phyloP scores from a whole-genome alignment of 1,139 yeast species.

The Yamadazyma diddensiae region DNA sequence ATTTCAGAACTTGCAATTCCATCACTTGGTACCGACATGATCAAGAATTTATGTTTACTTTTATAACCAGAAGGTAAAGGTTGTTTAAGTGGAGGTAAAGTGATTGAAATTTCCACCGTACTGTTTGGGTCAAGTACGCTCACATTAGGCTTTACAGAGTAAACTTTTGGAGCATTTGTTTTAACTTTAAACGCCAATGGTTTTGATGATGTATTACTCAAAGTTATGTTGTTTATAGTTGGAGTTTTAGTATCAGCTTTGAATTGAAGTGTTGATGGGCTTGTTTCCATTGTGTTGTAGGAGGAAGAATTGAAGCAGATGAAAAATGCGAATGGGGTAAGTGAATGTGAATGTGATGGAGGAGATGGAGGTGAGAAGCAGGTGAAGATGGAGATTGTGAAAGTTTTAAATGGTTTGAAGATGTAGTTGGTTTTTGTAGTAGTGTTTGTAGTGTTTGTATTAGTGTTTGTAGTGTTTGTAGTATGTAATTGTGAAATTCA shows the following conservation, averaged over 20 bases:
- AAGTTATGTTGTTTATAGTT: slow-evolving; percentile 11
- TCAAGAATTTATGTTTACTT: slow-evolving; percentile 16
- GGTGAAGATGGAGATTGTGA: too few relatives aligned
- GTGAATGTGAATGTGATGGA: too few relatives aligned
- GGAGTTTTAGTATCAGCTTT: slow-evolving; percentile 15
- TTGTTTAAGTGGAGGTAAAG: slow-evolving; percentile 15
- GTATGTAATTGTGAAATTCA: too few relatives aligned
- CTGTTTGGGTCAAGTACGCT: slow-evolving; percentile 12
- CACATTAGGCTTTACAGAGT: slow-evolving; percentile 16
- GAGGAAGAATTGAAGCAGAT: too few relatives aligned
- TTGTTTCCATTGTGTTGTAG: slow-evolving; percentile 13
- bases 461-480: too few relatives aligned
- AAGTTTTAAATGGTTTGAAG: too few relatives aligned
- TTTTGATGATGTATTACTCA: slow-evolving; percentile 8
- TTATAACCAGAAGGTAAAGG: slow-evolving; percentile 15
- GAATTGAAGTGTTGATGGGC: slow-evolving; percentile 12
- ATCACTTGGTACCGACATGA: slow-evolving; percentile 15
- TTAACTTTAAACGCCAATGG: slow-evolving; percentile 17
- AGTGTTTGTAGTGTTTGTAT: too few relatives aligned
- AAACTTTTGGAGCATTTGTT: slow-evolving; percentile 17
- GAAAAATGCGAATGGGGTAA: too few relatives aligned
- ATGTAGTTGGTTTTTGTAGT: too few relatives aligned
- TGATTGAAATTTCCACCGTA: slow-evolving; percentile 11
- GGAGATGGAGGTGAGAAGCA: too few relatives aligned
- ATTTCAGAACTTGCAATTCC: slow-evolving; percentile 7